These are phyloP conservation scores for Halophytophthora polymorphica DNA, from an alignment of 352 stramenopile genomes.

Conservation along the genomic window DNA sequence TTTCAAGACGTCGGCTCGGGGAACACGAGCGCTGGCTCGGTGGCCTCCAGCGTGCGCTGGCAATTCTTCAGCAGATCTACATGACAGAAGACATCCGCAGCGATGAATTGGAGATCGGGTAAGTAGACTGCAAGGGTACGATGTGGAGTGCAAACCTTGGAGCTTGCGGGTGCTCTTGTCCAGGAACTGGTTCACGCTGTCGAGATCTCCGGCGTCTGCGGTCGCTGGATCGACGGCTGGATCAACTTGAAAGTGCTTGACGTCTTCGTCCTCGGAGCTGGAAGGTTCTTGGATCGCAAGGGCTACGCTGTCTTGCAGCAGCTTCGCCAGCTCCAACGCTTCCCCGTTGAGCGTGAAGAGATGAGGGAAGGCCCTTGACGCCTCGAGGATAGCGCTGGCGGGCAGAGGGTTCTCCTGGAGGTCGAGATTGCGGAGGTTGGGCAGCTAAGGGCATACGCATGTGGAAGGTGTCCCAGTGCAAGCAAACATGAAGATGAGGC, in stretches of 20 bases:
- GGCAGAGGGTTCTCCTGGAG: conserved; percentile 37
- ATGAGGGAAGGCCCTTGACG: conserved; percentile 27
- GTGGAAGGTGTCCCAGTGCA: too few relatives aligned
- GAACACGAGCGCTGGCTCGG: conserved; percentile 12
- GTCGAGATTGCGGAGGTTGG: conserved; percentile 46
- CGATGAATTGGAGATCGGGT: too few relatives aligned
- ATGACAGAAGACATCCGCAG: neutral
- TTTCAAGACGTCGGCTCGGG: conserved; percentile 9
- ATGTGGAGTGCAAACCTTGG: conserved; percentile 22
- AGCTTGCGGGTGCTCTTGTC: conserved; percentile 19
- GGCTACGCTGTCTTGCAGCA: conserved; percentile 14
- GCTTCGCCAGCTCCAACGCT: conserved; percentile 35
- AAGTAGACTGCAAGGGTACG: neutral
- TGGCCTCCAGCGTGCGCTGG: conserved; percentile 12
- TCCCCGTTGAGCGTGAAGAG: conserved; percentile 58
- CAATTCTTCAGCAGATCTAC: conserved; percentile 25
- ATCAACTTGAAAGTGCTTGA: neutral
- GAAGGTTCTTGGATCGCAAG: conserved; percentile 5
- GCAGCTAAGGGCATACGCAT: too few relatives aligned
- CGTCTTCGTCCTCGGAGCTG: neutral
- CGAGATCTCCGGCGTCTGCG: conserved; percentile 5
- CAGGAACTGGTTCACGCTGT: conserved; percentile 19
- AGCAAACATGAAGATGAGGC: too few relatives aligned
- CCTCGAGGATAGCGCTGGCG: conserved; percentile 9
- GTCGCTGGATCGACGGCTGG: neutral